phyloP scores from a whole-genome alignment of 2,329 filamentous ascomycete species.

The Nigrospora oryzae region DNA sequence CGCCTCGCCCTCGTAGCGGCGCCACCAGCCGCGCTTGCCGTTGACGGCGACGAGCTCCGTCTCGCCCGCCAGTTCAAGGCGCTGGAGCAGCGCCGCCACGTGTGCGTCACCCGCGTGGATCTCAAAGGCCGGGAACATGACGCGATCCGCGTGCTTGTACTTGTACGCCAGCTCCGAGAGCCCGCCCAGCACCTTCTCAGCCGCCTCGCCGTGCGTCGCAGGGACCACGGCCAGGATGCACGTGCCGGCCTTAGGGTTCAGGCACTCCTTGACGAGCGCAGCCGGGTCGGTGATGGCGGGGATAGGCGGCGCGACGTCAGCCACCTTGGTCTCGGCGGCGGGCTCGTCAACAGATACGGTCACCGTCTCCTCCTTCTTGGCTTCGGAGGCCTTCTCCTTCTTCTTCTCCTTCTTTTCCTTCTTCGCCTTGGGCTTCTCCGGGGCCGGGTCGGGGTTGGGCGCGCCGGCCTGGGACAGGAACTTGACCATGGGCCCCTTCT shows the following conservation, averaged over 20 bases:
- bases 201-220: conserved; percentile 36
- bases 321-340: conserved; percentile 39
- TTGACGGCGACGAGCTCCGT: conserved; percentile 77
- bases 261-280: conserved; percentile 61
- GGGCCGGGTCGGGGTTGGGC: conserved; percentile 63
- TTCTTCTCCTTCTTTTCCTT: conserved; percentile 34
- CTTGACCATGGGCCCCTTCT: conserved; percentile 70
- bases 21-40: conserved; percentile 79
- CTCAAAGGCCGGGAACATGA: conserved; percentile 77
- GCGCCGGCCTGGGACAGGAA: conserved; percentile 74
- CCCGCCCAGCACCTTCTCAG: conserved; percentile 49
- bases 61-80: conserved; percentile 53
- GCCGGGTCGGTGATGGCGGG: conserved; percentile 54
- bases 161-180: conserved; percentile 71
- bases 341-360: conserved; percentile 12
- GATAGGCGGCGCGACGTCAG: conserved; percentile 54
- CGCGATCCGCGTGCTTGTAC: conserved; percentile 55
- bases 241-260: conserved; percentile 67
- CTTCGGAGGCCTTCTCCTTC: conserved; percentile 21
- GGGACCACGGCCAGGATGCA: conserved; percentile 74
- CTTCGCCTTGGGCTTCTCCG: conserved; percentile 15
- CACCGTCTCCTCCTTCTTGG: conserved; percentile 18
- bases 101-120: conserved; percentile 56
- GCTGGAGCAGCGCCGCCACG: conserved; percentile 43
- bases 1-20: conserved; percentile 57